Base-by-base conservation (phyloP, 2,329 filamentous ascomycete genomes). In the Aspergillus unguis region DNA sequence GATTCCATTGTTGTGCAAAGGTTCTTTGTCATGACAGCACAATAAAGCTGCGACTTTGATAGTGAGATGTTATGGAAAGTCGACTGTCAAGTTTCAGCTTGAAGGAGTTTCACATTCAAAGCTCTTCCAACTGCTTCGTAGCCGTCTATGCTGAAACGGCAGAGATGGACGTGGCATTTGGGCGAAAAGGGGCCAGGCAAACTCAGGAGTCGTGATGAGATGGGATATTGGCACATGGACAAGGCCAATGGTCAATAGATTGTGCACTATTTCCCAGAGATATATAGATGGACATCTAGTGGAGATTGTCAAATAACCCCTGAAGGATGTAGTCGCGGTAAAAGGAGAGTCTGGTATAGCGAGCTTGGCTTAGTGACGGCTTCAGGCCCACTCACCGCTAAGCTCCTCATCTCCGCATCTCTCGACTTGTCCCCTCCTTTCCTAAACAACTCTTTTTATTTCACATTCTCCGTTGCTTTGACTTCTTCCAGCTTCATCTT, bases 321-420 rank as follows among this genome's bases (percentile, higher is more conserved):
- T 25, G n/a, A 11, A 25, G 36, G 6, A n/a, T 36, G 36, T 38
- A 17, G 17, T 17, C 17, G 17, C 1, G 17, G 17, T 17, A 38
- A 38, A 38, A 38, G 36, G 36, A 38, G 36, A 38, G 41, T 43
- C 40, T 11, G 17, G 41, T 31, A 33, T 31, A 11, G 41, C 32
- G 31, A 44, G 41, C 28, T 11, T 23, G 29, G 11, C 27, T 29
- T 32, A 28, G n/a, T 45, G 23, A 10, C 45, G 26, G 44, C 32
- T 43, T 46, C 51, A 48, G 41, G 47, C 53, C 51, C 45, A 52
- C 51, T 51, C 53, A 53, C 49, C 52, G 49, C 55, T 54, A 57
- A 59, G 47, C 43, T 59, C 50, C 44, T 49, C 50, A 46, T 55
- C 58, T 60, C 58, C 60, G 54, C 59, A 53, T 58, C 54, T 61